Conservation (phyloP, 306 rosid genomes). For the Corylus heterophylla region DNA sequence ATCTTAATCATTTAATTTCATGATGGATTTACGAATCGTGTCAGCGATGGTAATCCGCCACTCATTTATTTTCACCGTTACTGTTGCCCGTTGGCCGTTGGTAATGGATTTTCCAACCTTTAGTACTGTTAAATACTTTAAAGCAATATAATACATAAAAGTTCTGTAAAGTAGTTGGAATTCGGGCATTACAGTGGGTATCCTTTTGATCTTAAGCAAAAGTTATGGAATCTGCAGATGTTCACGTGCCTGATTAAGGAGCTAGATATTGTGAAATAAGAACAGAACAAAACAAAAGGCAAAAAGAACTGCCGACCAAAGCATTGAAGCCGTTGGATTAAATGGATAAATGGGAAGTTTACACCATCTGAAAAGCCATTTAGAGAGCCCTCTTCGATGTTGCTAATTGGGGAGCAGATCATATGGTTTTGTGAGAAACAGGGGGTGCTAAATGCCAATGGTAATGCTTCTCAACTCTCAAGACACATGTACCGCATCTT, state of each 20-base stretch:
- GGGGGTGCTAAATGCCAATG: not conserved
- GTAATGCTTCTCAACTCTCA: not conserved
- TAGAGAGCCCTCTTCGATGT: not conserved
- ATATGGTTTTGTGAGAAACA: conserved; percentile 1
- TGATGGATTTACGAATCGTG: too few species aligned
- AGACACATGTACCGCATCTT: too few species aligned
- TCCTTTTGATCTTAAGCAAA: not conserved
- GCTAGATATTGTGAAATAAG: not conserved
- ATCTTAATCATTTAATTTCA: too few species aligned
- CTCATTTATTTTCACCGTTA: not conserved
- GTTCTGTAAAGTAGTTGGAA: too few species aligned
- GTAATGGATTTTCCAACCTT: not conserved
- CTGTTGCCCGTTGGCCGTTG: not conserved
- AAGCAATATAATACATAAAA: too few species aligned
- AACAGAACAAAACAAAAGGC: not conserved
- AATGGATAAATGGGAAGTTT: conserved; percentile 4
- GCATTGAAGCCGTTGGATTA: conserved; percentile 22
- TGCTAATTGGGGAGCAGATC: not conserved
- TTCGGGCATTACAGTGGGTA: not conserved
- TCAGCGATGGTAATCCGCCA: too few species aligned
- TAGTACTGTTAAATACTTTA: too few species aligned
- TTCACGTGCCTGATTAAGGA: conserved; percentile 18
- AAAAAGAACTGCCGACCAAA: conserved; percentile 2
- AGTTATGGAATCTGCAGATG: conserved; percentile 11
- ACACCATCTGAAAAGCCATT: not conserved